These are phyloP conservation scores for Talaromyces marneffei DNA, from an alignment of 2,329 filamentous ascomycete species.

Conservation along the genomic window DNA sequence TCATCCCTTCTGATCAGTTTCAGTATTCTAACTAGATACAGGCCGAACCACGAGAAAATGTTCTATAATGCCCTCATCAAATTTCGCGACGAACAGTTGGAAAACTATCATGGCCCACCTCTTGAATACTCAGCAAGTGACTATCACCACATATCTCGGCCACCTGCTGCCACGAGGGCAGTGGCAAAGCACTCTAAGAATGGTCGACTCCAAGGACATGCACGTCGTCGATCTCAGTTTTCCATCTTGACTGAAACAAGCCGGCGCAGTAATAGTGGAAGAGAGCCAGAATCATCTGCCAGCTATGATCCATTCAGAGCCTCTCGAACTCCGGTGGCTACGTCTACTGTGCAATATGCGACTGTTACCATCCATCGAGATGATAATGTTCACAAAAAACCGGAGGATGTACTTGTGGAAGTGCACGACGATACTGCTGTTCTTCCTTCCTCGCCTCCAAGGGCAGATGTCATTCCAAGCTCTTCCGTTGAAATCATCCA, in stretches of 20 bases:
- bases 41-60: slow-evolving; percentile 81
- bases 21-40: slow-evolving; percentile 29
- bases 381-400: slow-evolving; percentile 20
- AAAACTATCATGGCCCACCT: slow-evolving; percentile 72
- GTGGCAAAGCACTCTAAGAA: slow-evolving; percentile 28
- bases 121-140: slow-evolving; percentile 84
- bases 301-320: slow-evolving; percentile 84
- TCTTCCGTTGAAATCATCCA: slow-evolving; percentile 30
- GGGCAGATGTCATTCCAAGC: slow-evolving; percentile 14
- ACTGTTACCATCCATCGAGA: slow-evolving; percentile 63
- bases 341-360: slow-evolving; percentile 54
- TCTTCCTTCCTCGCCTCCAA: slow-evolving; percentile 10
- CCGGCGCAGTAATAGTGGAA: slow-evolving; percentile 45
- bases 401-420: slow-evolving; percentile 8
- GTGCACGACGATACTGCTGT: slow-evolving; percentile 6
- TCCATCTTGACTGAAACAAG: slow-evolving; percentile 53
- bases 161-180: slow-evolving; percentile 25
- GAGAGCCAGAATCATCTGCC: slow-evolving; percentile 39
- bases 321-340: slow-evolving; percentile 50
- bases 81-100: slow-evolving; percentile 76
- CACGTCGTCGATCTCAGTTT: slow-evolving; percentile 49
- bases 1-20: too few relatives aligned
- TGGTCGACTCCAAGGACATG: slow-evolving; percentile 19
- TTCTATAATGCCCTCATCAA: slow-evolving; percentile 82
- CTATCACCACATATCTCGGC: slow-evolving; percentile 67